Evolutionary conservation across 2,329 filamentous ascomycete genomes (phyloP).

Genomic region (Ophiostoma novo-ulmi): DNA sequence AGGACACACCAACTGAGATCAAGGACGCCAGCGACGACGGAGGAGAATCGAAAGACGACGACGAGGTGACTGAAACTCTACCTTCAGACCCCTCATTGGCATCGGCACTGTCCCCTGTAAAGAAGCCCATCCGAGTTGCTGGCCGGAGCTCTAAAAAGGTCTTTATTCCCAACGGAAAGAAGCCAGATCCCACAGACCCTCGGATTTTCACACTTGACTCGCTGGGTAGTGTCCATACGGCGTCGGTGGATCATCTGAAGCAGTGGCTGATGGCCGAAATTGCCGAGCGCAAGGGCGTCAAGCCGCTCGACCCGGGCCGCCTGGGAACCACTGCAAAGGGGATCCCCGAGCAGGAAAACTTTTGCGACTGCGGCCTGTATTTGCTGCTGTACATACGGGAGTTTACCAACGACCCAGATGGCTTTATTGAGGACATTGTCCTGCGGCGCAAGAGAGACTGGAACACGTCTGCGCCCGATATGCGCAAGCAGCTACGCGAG

Average conservation of each 20-base stretch:
- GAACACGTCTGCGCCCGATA: conserved; percentile 52
- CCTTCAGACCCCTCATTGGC: conserved; percentile 7
- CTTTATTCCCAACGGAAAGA: conserved; percentile 35
- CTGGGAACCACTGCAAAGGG: conserved; percentile 62
- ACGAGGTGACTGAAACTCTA: conserved; percentile 22
- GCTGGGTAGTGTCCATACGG: conserved; percentile 58
- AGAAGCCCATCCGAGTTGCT: conserved; percentile 17
- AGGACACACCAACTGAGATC: neutral
- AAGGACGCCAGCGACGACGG: conserved; percentile 18
- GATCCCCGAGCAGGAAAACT: conserved; percentile 77
- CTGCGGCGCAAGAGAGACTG: conserved; percentile 49
- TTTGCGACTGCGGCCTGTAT: conserved; percentile 84
- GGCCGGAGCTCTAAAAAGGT: conserved; percentile 33
- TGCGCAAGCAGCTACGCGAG: conserved; percentile 61
- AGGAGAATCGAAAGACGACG: conserved; percentile 20
- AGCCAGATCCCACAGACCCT: conserved; percentile 50
- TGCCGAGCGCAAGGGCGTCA: conserved; percentile 50
- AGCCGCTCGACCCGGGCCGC: conserved; percentile 36
- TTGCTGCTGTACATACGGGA: conserved; percentile 77
- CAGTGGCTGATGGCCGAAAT: conserved; percentile 74
- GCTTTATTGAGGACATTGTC: conserved; percentile 63
- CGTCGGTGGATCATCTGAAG: conserved; percentile 63
- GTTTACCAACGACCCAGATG: conserved; percentile 70
- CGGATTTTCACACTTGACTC: conserved; percentile 87
- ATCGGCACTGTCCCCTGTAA: conserved; percentile 20